Evolutionary conservation across 2,329 filamentous ascomycete species (phyloP), one percentile per base, ranked within the genome.

Genomic region (Sarocladiaceae sp.): DNA sequence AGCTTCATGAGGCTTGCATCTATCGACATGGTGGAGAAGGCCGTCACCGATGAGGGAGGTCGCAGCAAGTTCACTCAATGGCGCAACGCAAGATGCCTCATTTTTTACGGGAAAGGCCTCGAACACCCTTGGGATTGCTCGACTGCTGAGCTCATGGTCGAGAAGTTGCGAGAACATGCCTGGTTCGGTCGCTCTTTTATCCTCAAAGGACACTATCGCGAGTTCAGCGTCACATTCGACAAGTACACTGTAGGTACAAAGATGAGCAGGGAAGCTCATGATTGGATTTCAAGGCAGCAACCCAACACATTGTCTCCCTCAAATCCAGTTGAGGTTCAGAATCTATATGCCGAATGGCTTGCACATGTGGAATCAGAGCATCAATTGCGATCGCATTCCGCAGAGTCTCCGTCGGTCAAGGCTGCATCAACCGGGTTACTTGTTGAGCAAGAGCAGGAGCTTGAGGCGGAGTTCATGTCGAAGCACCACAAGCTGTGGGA

Each of bases 201-300:
- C 6, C 63, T 79, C 26, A 77, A 77, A 52, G 74, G 75, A 0
- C 72, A 75, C 44, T 79, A 73, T 53, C 65, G 67, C 37, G 74
- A 78, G 49, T 78, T 78, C 48, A 73, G 72, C 13, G 62, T 64
- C 20, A 73, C 71, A 0, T 78, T 75, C 49, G 67, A 69, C 47
- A 70, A 69, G 47, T 70, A 74, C 48, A 72, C 77, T 47, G 63
- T 62, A 16, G 68, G 66, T 4, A 53, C 59, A 23, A 69, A 62
- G 48, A 72, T 65, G 54, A 67, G 64, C 1, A 58, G 63, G 18
- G 61, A 60, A 6, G 64, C 64, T n/a, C 63, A 61, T 29, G 59
- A 66, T 33, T 66, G 69, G 45, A 46, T 65, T 3, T 67, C 68
- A 34, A 57, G 29, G 26, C 49, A 55, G 4, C 47, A 47, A 19